phyloP scores from a whole-genome alignment of 805 yeast genomes.

The Kregervanrija delftensis region DNA sequence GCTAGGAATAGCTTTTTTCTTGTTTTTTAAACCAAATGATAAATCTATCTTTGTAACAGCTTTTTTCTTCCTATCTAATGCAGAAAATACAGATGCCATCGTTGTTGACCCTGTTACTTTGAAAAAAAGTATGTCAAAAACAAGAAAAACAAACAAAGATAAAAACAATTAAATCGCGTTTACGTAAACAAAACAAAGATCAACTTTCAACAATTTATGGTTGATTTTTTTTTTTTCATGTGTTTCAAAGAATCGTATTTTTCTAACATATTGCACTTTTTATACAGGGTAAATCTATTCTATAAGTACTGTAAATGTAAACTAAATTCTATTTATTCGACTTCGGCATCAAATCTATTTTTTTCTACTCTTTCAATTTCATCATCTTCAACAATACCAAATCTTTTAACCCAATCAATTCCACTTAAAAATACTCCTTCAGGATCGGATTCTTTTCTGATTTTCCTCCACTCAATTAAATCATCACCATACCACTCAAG shows the following conservation, averaged over 20 bases:
- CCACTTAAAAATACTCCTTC: slow-evolving; percentile 74
- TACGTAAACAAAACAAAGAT: background rate
- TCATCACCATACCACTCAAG: slow-evolving; percentile 76
- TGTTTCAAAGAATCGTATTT: too few relatives aligned
- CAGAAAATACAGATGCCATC: slow-evolving; percentile 12
- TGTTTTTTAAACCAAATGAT: too few relatives aligned
- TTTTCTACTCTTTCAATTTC: slow-evolving; percentile 14
- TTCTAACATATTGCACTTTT: too few relatives aligned
- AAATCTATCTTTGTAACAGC: too few relatives aligned
- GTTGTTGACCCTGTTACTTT: background rate
- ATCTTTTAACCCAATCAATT: slow-evolving; percentile 71
- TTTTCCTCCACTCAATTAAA: slow-evolving; percentile 49
- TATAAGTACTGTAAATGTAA: too few relatives aligned
- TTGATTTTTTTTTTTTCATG: too few relatives aligned
- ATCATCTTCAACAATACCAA: slow-evolving; percentile 50
- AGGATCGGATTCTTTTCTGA: slow-evolving; percentile 72
- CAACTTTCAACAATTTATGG: too few relatives aligned
- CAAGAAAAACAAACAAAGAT: background rate
- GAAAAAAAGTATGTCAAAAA: background rate
- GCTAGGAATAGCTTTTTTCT: too few relatives aligned
- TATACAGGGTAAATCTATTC: too few relatives aligned
- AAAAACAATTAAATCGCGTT: background rate
- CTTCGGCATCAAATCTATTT: slow-evolving; percentile 4
- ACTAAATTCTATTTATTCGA: too few relatives aligned
- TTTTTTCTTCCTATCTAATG: slow-evolving; percentile 7